A percentile compares a stretch with the other conserved stretches of the same genome.
phyloP scores from a whole-genome alignment of 495 filamentous ascomycete genomes.

The Penicillium cosmopolitanum region DNA sequence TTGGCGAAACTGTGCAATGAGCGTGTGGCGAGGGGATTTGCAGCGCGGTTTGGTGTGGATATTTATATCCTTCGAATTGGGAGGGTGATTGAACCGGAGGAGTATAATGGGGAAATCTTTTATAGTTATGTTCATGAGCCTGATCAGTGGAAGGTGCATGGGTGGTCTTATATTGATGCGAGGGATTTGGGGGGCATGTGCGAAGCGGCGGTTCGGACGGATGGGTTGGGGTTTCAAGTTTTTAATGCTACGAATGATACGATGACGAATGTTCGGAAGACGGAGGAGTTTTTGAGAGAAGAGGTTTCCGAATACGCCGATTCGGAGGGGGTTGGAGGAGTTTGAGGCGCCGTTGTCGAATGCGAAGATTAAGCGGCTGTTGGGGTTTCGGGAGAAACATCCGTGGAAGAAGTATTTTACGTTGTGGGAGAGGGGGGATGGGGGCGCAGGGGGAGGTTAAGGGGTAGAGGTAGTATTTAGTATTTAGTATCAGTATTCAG shows the following conservation, averaged over 20 bases:
- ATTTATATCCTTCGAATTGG: conserved; percentile 63
- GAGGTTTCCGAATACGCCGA: conserved; percentile 43
- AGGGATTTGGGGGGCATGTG: conserved; percentile 56
- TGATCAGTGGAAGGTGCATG: conserved; percentile 55
- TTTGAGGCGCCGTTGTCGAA: conserved; percentile 61
- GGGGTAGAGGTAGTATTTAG: neutral
- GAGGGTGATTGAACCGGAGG: conserved; percentile 59
- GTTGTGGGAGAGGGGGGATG: conserved; percentile 29
- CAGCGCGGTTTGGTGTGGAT: conserved; percentile 53
- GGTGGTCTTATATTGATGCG: conserved; percentile 63
- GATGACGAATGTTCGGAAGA: conserved; percentile 41
- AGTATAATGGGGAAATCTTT: conserved; percentile 53
- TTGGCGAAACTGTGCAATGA: conserved; percentile 61
- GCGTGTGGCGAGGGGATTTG: conserved; percentile 54
- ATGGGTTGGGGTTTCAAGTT: conserved; percentile 58
- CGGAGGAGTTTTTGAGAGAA: conserved; percentile 44
- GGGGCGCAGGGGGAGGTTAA: no score
- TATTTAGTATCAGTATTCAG: neutral
- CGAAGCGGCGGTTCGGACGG: conserved; percentile 20
- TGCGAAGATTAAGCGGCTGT: conserved; percentile 55
- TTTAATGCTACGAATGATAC: conserved; percentile 64
- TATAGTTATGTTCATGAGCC: conserved; percentile 55
- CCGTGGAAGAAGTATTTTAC: conserved; percentile 49
- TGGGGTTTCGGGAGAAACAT: conserved; percentile 60
- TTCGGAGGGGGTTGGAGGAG: conserved; percentile 55